Evolutionary conservation across 768 basidiomycete species (phyloP).

Genomic region (Naganishia vaughanmartiniae): DNA sequence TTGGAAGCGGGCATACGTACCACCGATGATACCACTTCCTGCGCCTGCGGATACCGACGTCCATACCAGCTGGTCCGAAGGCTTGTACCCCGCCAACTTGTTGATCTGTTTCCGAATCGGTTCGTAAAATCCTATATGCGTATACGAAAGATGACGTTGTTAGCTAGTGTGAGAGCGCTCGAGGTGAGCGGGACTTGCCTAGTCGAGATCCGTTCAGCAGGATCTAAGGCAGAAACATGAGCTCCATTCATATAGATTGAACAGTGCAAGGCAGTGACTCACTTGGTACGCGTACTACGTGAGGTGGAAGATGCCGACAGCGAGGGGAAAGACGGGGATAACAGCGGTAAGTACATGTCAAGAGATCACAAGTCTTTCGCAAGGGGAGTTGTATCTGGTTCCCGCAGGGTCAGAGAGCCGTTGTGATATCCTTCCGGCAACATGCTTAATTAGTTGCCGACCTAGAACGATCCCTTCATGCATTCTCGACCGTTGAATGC

Average conservation of each 20-base stretch:
- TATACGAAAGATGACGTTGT: constrained; percentile 53
- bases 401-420: too few species aligned
- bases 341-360: too few species aligned
- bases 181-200: neutral
- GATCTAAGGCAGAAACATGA: constrained; percentile 59
- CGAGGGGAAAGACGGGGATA: neutral
- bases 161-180: constrained; percentile 6
- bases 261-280: constrained; percentile 41
- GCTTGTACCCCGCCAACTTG: constrained; percentile 62
- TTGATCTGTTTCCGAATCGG: constrained; percentile 77
- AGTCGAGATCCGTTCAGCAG: constrained; percentile 87
- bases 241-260: neutral
- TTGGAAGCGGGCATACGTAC: constrained; percentile 53
- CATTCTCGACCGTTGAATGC: too few species aligned
- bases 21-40: constrained; percentile 83
- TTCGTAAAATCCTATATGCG: constrained; percentile 76
- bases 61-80: constrained; percentile 65
- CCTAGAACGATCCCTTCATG: too few species aligned
- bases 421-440: too few species aligned
- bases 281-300: constrained; percentile 86
- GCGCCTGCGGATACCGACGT: constrained; percentile 86
- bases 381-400: too few species aligned
- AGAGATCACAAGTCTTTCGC: too few species aligned
- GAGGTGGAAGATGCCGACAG: neutral
- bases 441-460: too few species aligned